Evolutionary conservation across 352 stramenopile species (phyloP), one percentile per base, ranked within the genome.

Genomic region (Elongisporangium anandrum): DNA sequence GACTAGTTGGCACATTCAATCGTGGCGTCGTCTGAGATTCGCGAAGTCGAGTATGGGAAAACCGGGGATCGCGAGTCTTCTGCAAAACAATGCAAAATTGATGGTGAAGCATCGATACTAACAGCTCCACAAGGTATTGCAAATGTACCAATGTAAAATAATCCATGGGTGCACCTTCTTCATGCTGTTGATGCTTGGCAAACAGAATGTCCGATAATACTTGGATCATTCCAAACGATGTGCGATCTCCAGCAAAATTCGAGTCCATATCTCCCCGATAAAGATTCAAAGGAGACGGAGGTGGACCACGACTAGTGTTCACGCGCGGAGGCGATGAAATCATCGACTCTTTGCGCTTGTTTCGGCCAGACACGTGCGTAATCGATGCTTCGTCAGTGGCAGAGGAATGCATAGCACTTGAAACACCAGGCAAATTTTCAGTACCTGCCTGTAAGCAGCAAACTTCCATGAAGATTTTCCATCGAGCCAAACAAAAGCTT

Each of bases 381-480:
- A 17, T 63, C 49, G 34, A 45, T n/a, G 52, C 17, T 22, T 34
- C 7, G 19, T 22, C 4, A 41, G 21, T 57, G 22, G 29, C 26
- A 4, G 60, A 38, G 26, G 2, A 52, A 5, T 22, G 45, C 29
- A 48, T 24, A 17, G 10, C 29, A 26, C 19, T 49, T 9, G 49
- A 20, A 10, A 17, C 38, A 12, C 34, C 38, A 38, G 21, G 12
- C 39, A 6, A 54, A 22, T 4, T 19, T 29, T 41, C 15, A 53
- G 19, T 21, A 24, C 64, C 68, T 16, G 61, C 45, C 52, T 88
- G 78, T 3, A 90, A 57, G 19, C 75, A 82, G 38, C 73, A 82
- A 3, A 91, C 50, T 52, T 91, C 78, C 81, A 91, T 91, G 54
- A 91, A 88, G 21, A 79, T 61, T 59, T 87, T 88, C 81, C 81